A percentile compares a stretch with the other conserved stretches of the same genome.
These are phyloP conservation scores for Entophlyctis luteolus DNA, from an alignment of 192 early-diverging fungal species.

Conservation along the genomic window DNA sequence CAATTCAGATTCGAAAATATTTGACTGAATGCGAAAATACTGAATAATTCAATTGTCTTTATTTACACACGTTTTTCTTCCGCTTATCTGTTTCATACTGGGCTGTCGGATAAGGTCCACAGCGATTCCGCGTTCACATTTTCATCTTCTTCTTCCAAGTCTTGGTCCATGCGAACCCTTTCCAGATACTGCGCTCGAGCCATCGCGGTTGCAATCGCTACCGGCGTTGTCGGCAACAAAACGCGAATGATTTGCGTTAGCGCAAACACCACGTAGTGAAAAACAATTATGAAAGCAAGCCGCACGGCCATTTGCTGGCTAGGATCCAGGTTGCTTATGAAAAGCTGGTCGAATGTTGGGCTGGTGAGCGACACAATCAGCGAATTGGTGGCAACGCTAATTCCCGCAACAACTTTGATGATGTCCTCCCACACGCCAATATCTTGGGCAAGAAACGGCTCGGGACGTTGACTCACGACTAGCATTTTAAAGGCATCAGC, in stretches of 20 bases:
- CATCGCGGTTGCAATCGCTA: conserved; percentile 8
- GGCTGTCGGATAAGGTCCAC: not conserved
- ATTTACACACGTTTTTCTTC: not conserved
- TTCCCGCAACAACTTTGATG: not conserved
- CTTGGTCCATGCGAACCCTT: conserved; percentile 11
- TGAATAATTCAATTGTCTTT: no score
- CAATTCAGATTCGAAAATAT: not conserved
- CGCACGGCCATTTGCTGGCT: conserved; percentile 16
- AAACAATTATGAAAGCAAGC: conserved; percentile 23
- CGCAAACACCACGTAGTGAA: conserved; percentile 19
- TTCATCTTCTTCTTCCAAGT: conserved; percentile 32
- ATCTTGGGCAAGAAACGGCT: conserved; percentile 24
- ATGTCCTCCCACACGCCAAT: conserved; percentile 24
- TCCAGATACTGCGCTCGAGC: conserved; percentile 27
- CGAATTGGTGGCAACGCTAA: conserved; percentile 24
- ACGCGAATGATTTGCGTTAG: not conserved
- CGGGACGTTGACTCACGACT: conserved; percentile 18
- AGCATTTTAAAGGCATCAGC: conserved; percentile 27
- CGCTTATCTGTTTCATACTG: not conserved
- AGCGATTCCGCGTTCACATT: conserved; percentile 9
- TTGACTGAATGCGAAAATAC: not conserved
- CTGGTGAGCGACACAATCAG: conserved; percentile 22
- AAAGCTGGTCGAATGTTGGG: conserved; percentile 20
- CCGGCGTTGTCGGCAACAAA: conserved; percentile 12
- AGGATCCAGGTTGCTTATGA: not conserved